phyloP scores from a whole-genome alignment of 164 flowering plant species.

The Piper betle region DNA sequence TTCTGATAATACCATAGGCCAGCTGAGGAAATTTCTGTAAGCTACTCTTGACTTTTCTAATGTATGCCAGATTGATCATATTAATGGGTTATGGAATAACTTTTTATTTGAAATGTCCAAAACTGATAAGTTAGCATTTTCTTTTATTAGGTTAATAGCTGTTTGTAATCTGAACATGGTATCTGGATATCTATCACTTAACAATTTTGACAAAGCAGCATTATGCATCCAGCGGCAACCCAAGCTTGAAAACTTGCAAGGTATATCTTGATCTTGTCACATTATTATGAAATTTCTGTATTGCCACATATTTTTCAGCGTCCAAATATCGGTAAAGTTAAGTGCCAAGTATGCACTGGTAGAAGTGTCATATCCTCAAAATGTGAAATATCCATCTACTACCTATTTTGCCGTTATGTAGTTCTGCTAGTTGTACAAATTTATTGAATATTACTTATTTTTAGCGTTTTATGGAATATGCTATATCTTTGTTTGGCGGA shows the following conservation, averaged over 20 bases:
- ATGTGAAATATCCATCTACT: no score
- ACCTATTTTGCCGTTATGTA: no score
- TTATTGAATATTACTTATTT: no score
- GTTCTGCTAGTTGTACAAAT: no score
- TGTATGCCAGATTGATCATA: background rate
- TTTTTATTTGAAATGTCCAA: background rate
- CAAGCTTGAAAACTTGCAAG: conserved; percentile 69
- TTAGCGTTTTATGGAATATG: no score
- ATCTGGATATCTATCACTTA: conserved; percentile 49
- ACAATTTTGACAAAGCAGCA: conserved; percentile 57
- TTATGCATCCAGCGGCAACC: conserved; percentile 52
- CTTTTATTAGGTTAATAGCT: conserved; percentile 47
- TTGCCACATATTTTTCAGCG: no score
- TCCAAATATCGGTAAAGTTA: no score
- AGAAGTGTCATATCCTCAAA: no score
- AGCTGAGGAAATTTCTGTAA: conserved; percentile 69
- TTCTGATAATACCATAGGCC: conserved; percentile 41
- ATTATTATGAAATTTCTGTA: no score
- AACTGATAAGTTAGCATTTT: background rate
- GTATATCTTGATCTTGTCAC: conserved; percentile 11
- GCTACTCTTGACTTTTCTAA: conserved; percentile 12
- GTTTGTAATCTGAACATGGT: conserved; percentile 52
- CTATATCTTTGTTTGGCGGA: no score
- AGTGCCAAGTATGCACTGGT: no score
- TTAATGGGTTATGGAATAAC: background rate